Conservation (phyloP, 2,329 filamentous ascomycete species). For the Colletotrichum ledebouriae region DNA sequence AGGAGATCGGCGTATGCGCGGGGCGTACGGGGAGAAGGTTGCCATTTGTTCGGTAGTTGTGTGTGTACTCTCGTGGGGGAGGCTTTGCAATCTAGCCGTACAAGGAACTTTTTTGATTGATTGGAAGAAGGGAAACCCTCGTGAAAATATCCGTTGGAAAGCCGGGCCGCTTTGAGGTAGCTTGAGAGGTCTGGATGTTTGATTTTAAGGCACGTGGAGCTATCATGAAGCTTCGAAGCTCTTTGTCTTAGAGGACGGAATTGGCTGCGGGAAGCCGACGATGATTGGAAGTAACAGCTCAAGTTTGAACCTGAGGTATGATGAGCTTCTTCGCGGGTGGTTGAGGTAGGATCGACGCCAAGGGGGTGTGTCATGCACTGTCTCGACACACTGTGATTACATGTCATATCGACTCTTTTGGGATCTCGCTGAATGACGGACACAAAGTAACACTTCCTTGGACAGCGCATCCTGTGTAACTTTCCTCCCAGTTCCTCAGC, state of each 20-base stretch:
- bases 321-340: not conserved
- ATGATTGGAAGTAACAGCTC: too few species aligned
- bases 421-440: not conserved
- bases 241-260: too few species aligned
- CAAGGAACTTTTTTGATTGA: not conserved
- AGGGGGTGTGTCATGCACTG: conserved; percentile 8
- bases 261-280: too few species aligned
- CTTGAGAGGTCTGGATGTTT: too few species aligned
- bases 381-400: conserved; percentile 23
- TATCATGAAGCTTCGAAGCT: too few species aligned
- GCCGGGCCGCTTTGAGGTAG: conserved; percentile 1
- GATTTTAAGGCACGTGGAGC: too few species aligned
- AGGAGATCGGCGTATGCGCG: conserved; percentile 31
- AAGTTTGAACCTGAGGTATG: not conserved
- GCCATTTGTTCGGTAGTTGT: conserved; percentile 23
- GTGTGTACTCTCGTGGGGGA: not conserved
- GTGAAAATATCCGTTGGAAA: not conserved
- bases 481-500: not conserved
- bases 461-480: too few species aligned
- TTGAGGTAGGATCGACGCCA: conserved; percentile 7
- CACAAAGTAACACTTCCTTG: not conserved
- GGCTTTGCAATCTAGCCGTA: conserved; percentile 11
- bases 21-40: conserved; percentile 40
- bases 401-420: not conserved
- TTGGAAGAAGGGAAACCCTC: not conserved